Percentiles rank a stretch among this genome's conserved stretches.
Conservation (phyloP, 345 rosid genomes). For the Corchorus capsularis region DNA sequence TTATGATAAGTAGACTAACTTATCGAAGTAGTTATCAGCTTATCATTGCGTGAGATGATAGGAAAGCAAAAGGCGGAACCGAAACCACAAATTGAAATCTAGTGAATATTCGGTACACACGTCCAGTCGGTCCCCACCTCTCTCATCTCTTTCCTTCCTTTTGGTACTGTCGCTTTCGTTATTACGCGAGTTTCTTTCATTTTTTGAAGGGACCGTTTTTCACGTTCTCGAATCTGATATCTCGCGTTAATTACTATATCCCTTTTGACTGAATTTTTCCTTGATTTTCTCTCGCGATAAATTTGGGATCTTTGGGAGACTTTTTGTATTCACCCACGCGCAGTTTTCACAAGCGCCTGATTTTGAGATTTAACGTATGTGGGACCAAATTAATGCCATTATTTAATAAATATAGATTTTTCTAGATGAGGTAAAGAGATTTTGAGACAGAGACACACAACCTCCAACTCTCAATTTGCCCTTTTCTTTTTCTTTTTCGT, state of each 20-base stretch:
- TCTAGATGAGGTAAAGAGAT: too few relatives aligned
- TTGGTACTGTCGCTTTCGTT: conserved; percentile 41
- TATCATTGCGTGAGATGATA: conserved; percentile 35
- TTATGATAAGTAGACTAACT: rapidly evolving
- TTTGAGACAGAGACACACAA: too few relatives aligned
- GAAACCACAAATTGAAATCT: conserved; percentile 64
- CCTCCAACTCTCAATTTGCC: too few relatives aligned
- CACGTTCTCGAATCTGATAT: background rate
- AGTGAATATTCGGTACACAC: conserved; percentile 61
- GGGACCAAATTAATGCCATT: too few relatives aligned
- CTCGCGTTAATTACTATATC: conserved; percentile 9
- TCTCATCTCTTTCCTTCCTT: conserved; percentile 14
- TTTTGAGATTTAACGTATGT: too few relatives aligned
- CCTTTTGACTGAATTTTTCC: background rate
- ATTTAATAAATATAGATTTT: too few relatives aligned
- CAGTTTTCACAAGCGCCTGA: background rate
- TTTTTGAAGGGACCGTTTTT: background rate
- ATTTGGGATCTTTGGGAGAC: background rate
- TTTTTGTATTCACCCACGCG: background rate
- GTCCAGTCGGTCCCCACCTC: conserved; percentile 58
- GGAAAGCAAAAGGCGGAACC: conserved; percentile 48
- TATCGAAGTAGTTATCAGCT: background rate
- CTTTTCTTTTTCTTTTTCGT: too few relatives aligned
- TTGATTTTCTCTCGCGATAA: background rate
- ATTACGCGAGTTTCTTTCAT: background rate